Evolutionary conservation across 2,329 filamentous ascomycete genomes (phyloP), one percentile per base, ranked within the genome.

Genomic region (Cercospora sesami): DNA sequence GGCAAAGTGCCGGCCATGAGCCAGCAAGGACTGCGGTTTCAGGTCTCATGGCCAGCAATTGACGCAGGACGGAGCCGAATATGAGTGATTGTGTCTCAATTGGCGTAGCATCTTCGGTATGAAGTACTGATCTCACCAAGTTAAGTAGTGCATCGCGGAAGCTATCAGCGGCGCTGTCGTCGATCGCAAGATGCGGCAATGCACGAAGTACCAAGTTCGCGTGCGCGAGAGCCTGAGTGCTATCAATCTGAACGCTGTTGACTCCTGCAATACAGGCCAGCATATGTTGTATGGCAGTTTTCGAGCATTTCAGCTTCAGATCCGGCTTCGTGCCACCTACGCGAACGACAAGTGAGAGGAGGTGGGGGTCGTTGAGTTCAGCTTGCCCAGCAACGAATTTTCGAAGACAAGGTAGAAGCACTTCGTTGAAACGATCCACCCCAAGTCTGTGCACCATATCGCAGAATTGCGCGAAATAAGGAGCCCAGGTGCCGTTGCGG

Each of bases 401-500:
- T 78, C 96, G 92, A 73, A 98, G 93, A 66, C 91, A 89, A 42
- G 88, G 90, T 7, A 94, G 83, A 33, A 96, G 85, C n/a, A 97
- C 83, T 71, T 88, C 89, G 64, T 89, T 86, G 76, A 98, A 99
- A 45, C 91, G 86, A 63, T 90, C 86, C 1, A 85, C 78, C 57
- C 93, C 89, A 39, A 96, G 83, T 64, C 92, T 86, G 0, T 92
- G 90, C 73, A 95, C 89, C 63, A 92, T 89, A 14, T 90, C 90
- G 79, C 93, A 97, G 79, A 98, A 97, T 0, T 89, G 86, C 53
- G 98, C 85, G 78, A 97, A 98, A 82, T 89, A 90, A 62, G 80
- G 80, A 75, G 90, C 87, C 74, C 94, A 85, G 0, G 85, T 85
- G 55, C 90, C 87, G 62, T 86, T 86, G 3, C 87, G 88, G 59